Percentiles rank a stretch among this genome's conserved stretches.
Evolutionary conservation across 371 early-diverging fungal species (phyloP).

Genomic region (Quaeritorhiza haematococci): DNA sequence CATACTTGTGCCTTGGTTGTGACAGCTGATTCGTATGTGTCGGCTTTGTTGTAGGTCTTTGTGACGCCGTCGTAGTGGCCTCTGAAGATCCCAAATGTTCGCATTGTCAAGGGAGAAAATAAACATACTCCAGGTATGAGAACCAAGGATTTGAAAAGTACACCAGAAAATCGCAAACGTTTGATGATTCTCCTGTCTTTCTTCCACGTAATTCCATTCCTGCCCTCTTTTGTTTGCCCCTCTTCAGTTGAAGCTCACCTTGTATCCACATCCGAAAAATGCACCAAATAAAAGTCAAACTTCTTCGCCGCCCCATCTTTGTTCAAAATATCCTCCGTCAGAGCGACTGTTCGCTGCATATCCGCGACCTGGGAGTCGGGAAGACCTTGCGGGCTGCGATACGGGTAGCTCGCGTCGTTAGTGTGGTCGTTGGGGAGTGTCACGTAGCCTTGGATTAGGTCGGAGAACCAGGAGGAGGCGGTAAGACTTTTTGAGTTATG

Average conservation of each 20-base stretch:
- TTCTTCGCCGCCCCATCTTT: background rate
- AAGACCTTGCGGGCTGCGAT: background rate
- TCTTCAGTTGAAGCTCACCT: background rate
- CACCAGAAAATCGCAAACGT: too few relatives aligned
- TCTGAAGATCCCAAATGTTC: too few relatives aligned
- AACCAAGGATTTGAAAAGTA: too few relatives aligned
- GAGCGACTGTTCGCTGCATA: background rate
- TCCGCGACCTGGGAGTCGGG: constrained; percentile 2
- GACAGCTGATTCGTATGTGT: constrained; percentile 1
- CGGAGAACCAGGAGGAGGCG: constrained; percentile 3
- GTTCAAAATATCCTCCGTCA: background rate
- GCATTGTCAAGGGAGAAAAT: too few relatives aligned
- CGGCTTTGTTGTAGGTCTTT: background rate
- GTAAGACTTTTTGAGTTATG: too few relatives aligned
- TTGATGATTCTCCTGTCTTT: too few relatives aligned
- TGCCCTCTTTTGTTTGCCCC: background rate
- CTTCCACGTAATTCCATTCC: too few relatives aligned
- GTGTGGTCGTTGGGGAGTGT: background rate
- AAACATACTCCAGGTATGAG: too few relatives aligned
- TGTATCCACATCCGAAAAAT: constrained; percentile 3
- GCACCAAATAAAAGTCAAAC: constrained; percentile 4
- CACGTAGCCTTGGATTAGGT: constrained; percentile 4
- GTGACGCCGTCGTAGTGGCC: constrained; percentile 2
- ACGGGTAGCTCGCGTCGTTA: constrained; percentile 3
- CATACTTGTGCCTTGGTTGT: background rate